Evolutionary conservation across 129 eudicot species (phyloP), one percentile per base, ranked within the genome.

Genomic region (Artemisia tridentata): DNA sequence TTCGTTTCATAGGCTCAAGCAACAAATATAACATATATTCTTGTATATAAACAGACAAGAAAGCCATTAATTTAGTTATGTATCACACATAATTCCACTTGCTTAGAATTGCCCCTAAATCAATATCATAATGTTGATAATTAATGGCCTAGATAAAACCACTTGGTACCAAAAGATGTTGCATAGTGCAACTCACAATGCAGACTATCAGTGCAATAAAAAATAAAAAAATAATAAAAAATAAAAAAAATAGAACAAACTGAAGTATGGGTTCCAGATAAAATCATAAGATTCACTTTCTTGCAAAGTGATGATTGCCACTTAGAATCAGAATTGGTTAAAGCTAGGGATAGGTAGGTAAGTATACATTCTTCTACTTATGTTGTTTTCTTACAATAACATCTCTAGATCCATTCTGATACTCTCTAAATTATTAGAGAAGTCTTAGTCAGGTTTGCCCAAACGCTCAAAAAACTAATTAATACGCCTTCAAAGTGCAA

Each of bases 1-100:
- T 59, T 74, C 61, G 74, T 59, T 59, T 60, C 74, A 76, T 56
- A 63, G 21, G 63, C 69, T 41, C 46, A 57, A 57, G 52, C 74
- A 46, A 69, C 68, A 60, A 27, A 21, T 29, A 64, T 51, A 43
- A 45, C 31, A 49, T 69, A 48, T 11, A 16, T 69, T 68, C 53
- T 15, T 43, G 56, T 62, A 52, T 15, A 53, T 51, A 16, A 38
- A 34, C 49, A 74, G 38, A 17, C 4, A 63, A 63, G 47, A 74
- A 65, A 56, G 16, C 5, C 11, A 25, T 45, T 15, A 45, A 65
- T 23, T 75, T 15, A 75, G 18, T 8, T 11, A 47, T 14, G 52
- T 63, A 51, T 72, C 62, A 65, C 47, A 45, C 17, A 20, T 27
- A 21, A 66, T 66, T 41, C 12, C 73, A 66, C 51, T 45, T 66